These are phyloP conservation scores for Starmerella potacharoeniae DNA, from an alignment of 805 yeast genomes.

Conservation along the genomic window DNA sequence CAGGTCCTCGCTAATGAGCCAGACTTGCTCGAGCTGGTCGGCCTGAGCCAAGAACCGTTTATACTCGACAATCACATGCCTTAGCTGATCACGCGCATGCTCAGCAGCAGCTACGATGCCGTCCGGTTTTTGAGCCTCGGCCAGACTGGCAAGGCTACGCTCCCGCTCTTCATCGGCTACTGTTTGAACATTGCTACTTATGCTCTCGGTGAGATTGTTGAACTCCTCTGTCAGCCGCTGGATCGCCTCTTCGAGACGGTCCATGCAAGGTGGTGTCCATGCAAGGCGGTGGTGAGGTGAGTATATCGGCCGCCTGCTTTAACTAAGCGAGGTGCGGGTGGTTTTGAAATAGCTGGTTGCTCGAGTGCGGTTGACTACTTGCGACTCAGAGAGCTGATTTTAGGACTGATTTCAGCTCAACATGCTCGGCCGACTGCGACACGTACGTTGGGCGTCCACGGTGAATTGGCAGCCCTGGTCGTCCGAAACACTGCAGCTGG, in stretches of 20 bases:
- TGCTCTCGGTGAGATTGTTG: slow-evolving; percentile 1
- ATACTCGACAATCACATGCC: slow-evolving; percentile 3
- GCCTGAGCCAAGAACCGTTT: slow-evolving; percentile 6
- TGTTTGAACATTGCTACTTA: slow-evolving; percentile 3
- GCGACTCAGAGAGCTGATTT: not conserved
- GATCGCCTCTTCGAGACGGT: slow-evolving; percentile 10
- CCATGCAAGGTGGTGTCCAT: slow-evolving; percentile 3
- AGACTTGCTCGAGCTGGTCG: slow-evolving; percentile 17
- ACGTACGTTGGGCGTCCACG: not conserved
- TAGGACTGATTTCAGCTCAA: not conserved
- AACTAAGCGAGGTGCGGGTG: not conserved
- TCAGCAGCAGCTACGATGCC: slow-evolving; percentile 15
- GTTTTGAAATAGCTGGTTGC: not conserved
- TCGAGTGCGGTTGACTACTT: no score
- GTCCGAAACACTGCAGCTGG: slow-evolving; percentile 26
- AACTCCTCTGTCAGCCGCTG: slow-evolving; percentile 12
- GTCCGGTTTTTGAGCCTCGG: slow-evolving; percentile 4
- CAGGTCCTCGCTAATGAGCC: slow-evolving; percentile 17
- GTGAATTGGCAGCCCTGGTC: slow-evolving; percentile 31
- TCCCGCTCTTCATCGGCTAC: slow-evolving; percentile 9
- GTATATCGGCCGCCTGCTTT: not conserved
- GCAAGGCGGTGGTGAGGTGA: no score
- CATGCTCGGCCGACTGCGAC: not conserved
- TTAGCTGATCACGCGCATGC: slow-evolving; percentile 4
- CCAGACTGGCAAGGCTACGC: slow-evolving; percentile 9